Conservation (phyloP, 768 basidiomycete genomes). For the Leccinum subtestaceum region DNA sequence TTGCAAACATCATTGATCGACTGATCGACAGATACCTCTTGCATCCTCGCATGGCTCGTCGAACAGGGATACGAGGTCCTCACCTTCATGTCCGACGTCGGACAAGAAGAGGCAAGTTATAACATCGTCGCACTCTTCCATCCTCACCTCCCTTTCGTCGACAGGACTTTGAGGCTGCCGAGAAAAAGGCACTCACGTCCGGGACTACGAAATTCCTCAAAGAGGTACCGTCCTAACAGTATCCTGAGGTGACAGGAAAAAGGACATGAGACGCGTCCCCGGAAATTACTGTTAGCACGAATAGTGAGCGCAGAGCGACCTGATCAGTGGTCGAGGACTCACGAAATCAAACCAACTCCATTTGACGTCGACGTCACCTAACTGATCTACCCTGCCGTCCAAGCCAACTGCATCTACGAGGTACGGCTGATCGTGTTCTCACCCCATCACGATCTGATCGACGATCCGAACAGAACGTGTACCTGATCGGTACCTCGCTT, state of each 20-base stretch:
- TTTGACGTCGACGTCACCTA: constrained; percentile 55
- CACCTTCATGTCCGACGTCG: constrained; percentile 96
- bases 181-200: constrained; percentile 82
- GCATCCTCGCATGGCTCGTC: constrained; percentile 98
- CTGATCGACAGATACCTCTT: constrained; percentile 76
- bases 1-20: constrained; percentile 1
- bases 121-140: neutral
- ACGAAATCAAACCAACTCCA: no score
- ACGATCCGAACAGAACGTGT: constrained; percentile 64
- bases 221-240: constrained; percentile 47
- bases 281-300: no score
- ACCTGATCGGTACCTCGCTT: constrained; percentile 95
- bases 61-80: constrained; percentile 97
- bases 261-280: constrained; percentile 81
- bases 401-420: constrained; percentile 99
- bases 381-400: constrained; percentile 96
- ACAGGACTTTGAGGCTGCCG: constrained; percentile 91
- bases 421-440: constrained; percentile 35
- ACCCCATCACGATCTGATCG: neutral
- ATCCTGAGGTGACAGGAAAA: neutral
- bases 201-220: constrained; percentile 97
- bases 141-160: constrained; percentile 1
- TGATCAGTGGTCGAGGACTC: no score
- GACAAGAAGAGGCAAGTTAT: constrained; percentile 73
- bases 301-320: no score